Base-by-base conservation (phyloP, 2,329 filamentous ascomycete species). In the Xylaria sp. region DNA sequence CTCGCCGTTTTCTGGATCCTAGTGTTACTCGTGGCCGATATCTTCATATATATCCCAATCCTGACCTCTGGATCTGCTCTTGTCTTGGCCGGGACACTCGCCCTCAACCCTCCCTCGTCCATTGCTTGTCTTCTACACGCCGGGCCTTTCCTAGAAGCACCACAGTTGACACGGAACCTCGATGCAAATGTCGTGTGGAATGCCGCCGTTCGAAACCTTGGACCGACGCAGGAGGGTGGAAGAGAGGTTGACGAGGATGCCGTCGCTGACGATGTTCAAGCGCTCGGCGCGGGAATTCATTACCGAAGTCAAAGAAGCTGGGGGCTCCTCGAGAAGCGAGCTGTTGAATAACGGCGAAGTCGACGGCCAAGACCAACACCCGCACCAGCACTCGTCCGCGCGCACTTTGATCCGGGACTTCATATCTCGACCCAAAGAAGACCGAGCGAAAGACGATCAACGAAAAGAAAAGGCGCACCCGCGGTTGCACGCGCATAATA, bases 391-490 rank as follows among this genome's bases (percentile, higher is more conserved):
- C 24, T 41, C 53, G 38, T 54, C 59, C 7, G 59, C 52, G 44
- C 48, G 60, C 39, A 56, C 54, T 11, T 54, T 63, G 39, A 44
- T 68, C 41, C 63, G 64, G 55, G 59, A 58, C 20, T 41, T 67
- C 17, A 65, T 68, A 46, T 60, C 50, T 41, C 53, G 61, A 38
- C 60, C 66, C 49, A 66, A 60, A 51, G 59, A 63, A 6, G 58
- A 61, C 45, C 29, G 29, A 34, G 11, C 29, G 29, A 34, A 34
- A 6, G 29, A 34, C 11, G 29, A 34, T 13, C 29, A 34, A 34
- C 29, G 11, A 34, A 7, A 34, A 34, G 29, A 34, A 34, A 34
- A 34, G 29, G 11, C 29, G 29, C 6, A 7, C 11, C 11, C 29
- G 42, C 44, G 47, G 49, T 7, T 34, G 16, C 29, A 34, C 13